phyloP scores from a whole-genome alignment of 805 yeast genomes.

The Cephaloascus albidus region DNA sequence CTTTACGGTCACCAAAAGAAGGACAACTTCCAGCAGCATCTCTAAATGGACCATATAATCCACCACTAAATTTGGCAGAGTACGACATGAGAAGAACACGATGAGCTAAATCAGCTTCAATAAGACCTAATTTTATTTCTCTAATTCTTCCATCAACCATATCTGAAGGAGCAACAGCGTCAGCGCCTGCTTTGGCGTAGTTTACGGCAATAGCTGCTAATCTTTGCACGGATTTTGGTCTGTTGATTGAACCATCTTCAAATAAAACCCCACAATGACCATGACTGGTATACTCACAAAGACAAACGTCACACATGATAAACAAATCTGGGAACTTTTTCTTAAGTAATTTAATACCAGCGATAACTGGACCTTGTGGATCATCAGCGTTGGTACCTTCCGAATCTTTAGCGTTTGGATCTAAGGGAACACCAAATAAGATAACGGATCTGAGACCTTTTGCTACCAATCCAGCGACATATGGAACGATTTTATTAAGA shows the following conservation, averaged over 20 bases:
- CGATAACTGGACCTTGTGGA: constrained; percentile 91
- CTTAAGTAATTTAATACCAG: constrained; percentile 58
- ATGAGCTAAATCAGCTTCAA: constrained; percentile 77
- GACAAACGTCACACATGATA: constrained; percentile 89
- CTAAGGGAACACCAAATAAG: constrained; percentile 84
- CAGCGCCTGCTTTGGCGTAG: constrained; percentile 93
- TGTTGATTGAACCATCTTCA: constrained; percentile 79
- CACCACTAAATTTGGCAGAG: constrained; percentile 89
- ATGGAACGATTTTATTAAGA: constrained; percentile 65
- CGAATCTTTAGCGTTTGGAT: constrained; percentile 67
- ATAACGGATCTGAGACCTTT: constrained; percentile 85
- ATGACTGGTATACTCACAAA: constrained; percentile 93
- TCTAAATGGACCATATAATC: constrained; percentile 92
- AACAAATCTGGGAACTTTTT: constrained; percentile 70
- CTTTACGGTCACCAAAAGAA: constrained; percentile 80
- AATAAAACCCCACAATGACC: constrained; percentile 95
- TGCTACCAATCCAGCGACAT: constrained; percentile 55
- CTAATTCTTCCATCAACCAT: constrained; percentile 94
- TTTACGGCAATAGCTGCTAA: constrained; percentile 92
- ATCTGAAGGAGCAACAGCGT: constrained; percentile 94
- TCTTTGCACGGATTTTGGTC: constrained; percentile 67
- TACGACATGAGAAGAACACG: constrained; percentile 86
- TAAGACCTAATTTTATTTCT: constrained; percentile 80
- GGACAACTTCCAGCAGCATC: constrained; percentile 96
- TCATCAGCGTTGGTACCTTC: constrained; percentile 90